These are phyloP conservation scores for Candida awuae DNA, from an alignment of 805 yeast genomes.

Conservation along the genomic window DNA sequence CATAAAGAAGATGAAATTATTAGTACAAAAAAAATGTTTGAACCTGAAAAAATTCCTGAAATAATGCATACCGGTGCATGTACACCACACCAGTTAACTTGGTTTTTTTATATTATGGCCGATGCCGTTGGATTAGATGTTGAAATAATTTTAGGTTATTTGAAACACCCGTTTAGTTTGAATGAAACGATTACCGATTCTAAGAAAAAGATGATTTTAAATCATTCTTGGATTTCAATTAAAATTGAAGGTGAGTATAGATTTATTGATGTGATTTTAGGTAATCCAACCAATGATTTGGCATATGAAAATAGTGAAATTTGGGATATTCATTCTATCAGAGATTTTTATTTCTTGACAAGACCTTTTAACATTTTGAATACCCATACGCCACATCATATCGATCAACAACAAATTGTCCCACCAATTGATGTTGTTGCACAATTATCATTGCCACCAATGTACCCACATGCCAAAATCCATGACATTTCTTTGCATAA, in stretches of 20 bases:
- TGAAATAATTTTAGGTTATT: constrained; percentile 73
- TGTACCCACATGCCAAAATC: constrained; percentile 72
- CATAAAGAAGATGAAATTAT: constrained; percentile 29
- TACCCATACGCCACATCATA: constrained; percentile 79
- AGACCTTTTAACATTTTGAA: constrained; percentile 69
- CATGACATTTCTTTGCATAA: constrained; percentile 52
- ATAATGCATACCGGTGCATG: constrained; percentile 23
- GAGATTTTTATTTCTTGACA: constrained; percentile 53
- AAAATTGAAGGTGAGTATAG: constrained; percentile 70
- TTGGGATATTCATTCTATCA: constrained; percentile 22
- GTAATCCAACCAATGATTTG: constrained; percentile 48
- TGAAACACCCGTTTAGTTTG: constrained; percentile 66
- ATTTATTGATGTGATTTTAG: constrained; percentile 65
- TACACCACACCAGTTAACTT: constrained; percentile 57
- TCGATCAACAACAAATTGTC: constrained; percentile 73
- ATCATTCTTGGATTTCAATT: constrained; percentile 87
- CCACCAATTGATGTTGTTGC: constrained; percentile 77
- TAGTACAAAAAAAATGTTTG: constrained; percentile 26
- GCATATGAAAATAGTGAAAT: constrained; percentile 34
- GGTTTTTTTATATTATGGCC: constrained; percentile 67
- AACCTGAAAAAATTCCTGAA: constrained; percentile 19
- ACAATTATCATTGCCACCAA: constrained; percentile 75
- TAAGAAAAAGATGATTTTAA: constrained; percentile 44
- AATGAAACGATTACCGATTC: constrained; percentile 25
- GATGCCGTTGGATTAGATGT: constrained; percentile 62